These are phyloP conservation scores for Auxenochlorella pyrenoidosa DNA, from an alignment of 139 green algal species.

Conservation along the genomic window DNA sequence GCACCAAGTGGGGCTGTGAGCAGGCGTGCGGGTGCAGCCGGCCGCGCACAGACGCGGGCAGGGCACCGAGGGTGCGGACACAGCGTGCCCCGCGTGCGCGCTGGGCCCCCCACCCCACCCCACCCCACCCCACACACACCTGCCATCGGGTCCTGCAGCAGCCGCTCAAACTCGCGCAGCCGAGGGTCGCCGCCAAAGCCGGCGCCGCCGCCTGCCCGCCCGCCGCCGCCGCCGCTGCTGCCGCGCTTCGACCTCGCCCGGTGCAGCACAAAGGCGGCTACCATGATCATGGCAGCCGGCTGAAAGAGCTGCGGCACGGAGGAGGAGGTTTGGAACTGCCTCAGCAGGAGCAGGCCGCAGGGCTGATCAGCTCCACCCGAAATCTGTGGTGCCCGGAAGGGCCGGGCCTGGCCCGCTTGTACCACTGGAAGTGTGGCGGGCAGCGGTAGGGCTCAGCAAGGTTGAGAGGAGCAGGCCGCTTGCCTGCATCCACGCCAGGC, in stretches of 20 bases:
- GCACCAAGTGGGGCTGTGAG: no score
- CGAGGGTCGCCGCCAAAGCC: neutral
- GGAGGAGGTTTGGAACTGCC: no score
- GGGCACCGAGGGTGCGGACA: no score
- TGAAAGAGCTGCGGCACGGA: constrained; percentile 31
- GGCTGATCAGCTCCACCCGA: no score
- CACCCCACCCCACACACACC: no score
- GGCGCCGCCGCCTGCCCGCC: neutral
- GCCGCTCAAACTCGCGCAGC: constrained; percentile 33
- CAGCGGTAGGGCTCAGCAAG: no score
- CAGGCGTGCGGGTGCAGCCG: neutral
- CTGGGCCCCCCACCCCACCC: no score
- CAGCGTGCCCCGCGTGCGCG: no score
- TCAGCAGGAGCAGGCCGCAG: neutral
- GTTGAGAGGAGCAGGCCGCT: no score
- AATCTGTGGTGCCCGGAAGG: no score
- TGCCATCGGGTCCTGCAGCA: constrained; percentile 18
- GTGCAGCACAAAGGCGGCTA: constrained; percentile 31
- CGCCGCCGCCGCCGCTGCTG: neutral
- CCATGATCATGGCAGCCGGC: constrained; percentile 2
- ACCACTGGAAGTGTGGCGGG: no score
- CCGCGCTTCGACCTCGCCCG: neutral
- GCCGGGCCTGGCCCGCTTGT: no score
- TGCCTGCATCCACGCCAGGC: constrained; percentile 29
- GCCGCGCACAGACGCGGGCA: neutral